These are phyloP conservation scores for Blepharisma undulans DNA, from an alignment of 169 alveolate genomes.

Conservation along the genomic window DNA sequence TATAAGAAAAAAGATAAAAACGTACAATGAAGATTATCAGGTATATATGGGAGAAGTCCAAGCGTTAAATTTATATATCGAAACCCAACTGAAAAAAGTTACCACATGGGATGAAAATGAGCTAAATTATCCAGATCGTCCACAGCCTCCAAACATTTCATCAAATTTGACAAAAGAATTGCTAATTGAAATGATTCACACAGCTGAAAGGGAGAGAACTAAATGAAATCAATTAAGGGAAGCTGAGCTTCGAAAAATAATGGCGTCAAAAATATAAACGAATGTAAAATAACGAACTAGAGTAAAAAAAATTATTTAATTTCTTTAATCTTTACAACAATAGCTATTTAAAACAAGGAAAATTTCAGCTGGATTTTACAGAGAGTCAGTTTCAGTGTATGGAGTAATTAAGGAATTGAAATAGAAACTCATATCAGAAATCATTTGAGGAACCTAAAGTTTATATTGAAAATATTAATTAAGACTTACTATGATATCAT, in stretches of 20 bases:
- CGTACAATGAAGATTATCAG: background rate
- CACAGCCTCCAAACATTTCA: background rate
- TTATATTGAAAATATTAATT: too few species aligned
- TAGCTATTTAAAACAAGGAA: too few species aligned
- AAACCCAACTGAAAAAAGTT: background rate
- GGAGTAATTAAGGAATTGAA: too few species aligned
- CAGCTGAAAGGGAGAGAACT: background rate
- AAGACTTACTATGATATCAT: too few species aligned
- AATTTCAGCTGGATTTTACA: too few species aligned
- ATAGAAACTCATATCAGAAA: too few species aligned
- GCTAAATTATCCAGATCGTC: background rate
- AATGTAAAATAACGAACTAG: background rate
- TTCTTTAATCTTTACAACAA: too few species aligned
- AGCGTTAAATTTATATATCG: background rate
- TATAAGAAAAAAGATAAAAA: background rate
- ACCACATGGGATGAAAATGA: background rate
- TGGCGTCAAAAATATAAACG: background rate
- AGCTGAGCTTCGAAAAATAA: background rate
- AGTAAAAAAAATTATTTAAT: too few species aligned
- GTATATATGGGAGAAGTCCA: background rate
- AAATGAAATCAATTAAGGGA: background rate
- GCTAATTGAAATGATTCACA: background rate
- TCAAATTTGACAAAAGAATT: background rate
- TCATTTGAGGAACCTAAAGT: too few species aligned
- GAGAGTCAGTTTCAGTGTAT: too few species aligned